Base-by-base conservation (phyloP, 352 stramenopile species). In the Pythium pyrilobum region DNA sequence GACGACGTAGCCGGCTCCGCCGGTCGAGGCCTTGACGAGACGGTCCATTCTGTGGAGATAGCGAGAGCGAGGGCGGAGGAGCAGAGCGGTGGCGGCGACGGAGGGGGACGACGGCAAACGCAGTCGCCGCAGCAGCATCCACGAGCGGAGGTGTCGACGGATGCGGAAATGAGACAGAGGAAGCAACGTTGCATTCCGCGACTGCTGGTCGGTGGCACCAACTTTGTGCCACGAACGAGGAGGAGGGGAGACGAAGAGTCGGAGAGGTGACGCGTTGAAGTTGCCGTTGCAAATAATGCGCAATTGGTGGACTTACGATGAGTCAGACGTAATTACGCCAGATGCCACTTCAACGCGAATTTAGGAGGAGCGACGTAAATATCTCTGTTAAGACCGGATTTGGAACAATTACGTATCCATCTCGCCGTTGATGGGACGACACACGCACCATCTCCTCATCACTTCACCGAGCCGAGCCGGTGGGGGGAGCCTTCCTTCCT, bases 1-100 rank as follows among this genome's bases (percentile, higher is more conserved):
- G 8, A 90, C 67, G 46, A 79, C 66, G 50, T 89, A 89, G 3
- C 64, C 38, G n/a, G 52, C 45, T 24, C 56, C 53, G 24, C 21
- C 36, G 31, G 46, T 23, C 7, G 50, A 56, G 23, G 52, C 38
- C 36, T 69, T 23, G 27, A 64, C 6, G 10, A 62, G 36, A n/a
- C 41, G 23, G 32, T 64, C 54, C 61, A 69, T 64, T 11, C n/a
- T 51, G 44, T 46, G 39, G 44, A 50, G 5, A 12, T 36, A 18
- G 59, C 25, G 18, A 25, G 37, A 37, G 37, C 27, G 27, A 10
- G n/a, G 3, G 32, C 1, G 6, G 46, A 18, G 33, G 39, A 46
- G 32, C 3, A 23, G 46, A 29, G 16, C 31, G 15, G 37, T 1
- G 24, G 25, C 27, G 34, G 44, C 25, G 31, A 38, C 16, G 24